These are phyloP conservation scores for Metahyphopichia silvanorum DNA, from an alignment of 805 yeast genomes.

Conservation along the genomic window DNA sequence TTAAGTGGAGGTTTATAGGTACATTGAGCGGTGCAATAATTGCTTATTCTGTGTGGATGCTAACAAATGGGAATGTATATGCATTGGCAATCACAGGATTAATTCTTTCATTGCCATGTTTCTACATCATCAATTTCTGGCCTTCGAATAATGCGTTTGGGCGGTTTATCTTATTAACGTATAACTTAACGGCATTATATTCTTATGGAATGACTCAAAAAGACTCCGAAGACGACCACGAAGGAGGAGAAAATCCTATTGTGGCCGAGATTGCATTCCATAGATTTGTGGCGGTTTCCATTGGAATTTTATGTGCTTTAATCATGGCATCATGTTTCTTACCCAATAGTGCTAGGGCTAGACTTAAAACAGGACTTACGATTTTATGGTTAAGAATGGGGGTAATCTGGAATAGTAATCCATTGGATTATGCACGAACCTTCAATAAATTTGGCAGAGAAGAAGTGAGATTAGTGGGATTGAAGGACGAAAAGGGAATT, in stretches of 20 bases:
- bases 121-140: conserved; percentile 67
- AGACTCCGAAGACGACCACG: conserved; percentile 57
- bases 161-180: conserved; percentile 68
- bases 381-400: conserved; percentile 79
- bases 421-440: conserved; percentile 45
- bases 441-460: conserved; percentile 12
- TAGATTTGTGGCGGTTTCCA: conserved; percentile 65
- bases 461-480: conserved; percentile 33
- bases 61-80: conserved; percentile 53
- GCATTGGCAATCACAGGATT: conserved; percentile 51
- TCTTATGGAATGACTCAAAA: conserved; percentile 64
- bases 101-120: conserved; percentile 44
- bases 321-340: conserved; percentile 60
- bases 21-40: conserved; percentile 66
- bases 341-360: conserved; percentile 73
- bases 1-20: conserved; percentile 70
- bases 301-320: conserved; percentile 78
- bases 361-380: conserved; percentile 63
- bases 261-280: conserved; percentile 75
- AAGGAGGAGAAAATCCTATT: conserved; percentile 68
- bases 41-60: conserved; percentile 60
- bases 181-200: conserved; percentile 74
- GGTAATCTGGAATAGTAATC: conserved; percentile 74
- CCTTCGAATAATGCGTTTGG: conserved; percentile 60
- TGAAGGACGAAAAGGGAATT: conserved; percentile 44